phyloP scores from a whole-genome alignment of 2,329 filamentous ascomycete genomes.

The Pseudogymnoascus sp. region DNA sequence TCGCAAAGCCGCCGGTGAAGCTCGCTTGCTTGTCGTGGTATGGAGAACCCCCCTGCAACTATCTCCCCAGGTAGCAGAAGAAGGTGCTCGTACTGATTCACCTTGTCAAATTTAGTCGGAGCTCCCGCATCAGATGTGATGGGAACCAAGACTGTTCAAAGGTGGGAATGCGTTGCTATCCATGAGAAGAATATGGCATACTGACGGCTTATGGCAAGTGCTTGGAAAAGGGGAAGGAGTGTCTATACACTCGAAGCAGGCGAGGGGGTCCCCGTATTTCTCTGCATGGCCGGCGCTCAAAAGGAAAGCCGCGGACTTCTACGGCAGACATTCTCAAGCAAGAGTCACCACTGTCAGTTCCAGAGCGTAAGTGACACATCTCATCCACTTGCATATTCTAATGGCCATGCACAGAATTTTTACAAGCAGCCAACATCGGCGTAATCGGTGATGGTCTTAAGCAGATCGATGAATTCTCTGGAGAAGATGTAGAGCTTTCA shows the following conservation, averaged over 20 bases:
- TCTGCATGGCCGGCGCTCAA: conserved; percentile 13
- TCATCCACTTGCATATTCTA: conserved; percentile 17
- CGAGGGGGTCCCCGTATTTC: conserved; percentile 24
- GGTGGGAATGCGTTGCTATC: conserved; percentile 27
- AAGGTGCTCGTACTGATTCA: conserved; percentile 1
- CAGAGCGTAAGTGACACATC: conserved; percentile 15
- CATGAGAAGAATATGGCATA: conserved; percentile 9
- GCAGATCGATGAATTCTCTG: conserved; percentile 36
- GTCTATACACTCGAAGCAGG: conserved; percentile 24
- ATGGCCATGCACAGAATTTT: conserved; percentile 11
- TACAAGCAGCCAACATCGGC: conserved; percentile 29
- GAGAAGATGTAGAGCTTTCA: conserved; percentile 37
- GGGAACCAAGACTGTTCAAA: conserved; percentile 36
- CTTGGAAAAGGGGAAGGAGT: conserved; percentile 23
- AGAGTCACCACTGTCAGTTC: conserved; percentile 17
- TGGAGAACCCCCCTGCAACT: conserved; percentile 16
- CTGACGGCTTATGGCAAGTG: conserved; percentile 20
- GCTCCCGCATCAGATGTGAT: conserved; percentile 40
- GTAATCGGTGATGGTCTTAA: conserved; percentile 41
- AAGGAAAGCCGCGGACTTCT: not conserved
- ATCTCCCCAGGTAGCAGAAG: not conserved
- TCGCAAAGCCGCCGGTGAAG: conserved; percentile 38
- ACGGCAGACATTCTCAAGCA: conserved; percentile 16
- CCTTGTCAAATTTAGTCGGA: conserved; percentile 29
- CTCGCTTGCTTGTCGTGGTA: conserved; percentile 44